Conservation (phyloP, 306 rosid species). For the Pterocarpus macrocarpus region DNA sequence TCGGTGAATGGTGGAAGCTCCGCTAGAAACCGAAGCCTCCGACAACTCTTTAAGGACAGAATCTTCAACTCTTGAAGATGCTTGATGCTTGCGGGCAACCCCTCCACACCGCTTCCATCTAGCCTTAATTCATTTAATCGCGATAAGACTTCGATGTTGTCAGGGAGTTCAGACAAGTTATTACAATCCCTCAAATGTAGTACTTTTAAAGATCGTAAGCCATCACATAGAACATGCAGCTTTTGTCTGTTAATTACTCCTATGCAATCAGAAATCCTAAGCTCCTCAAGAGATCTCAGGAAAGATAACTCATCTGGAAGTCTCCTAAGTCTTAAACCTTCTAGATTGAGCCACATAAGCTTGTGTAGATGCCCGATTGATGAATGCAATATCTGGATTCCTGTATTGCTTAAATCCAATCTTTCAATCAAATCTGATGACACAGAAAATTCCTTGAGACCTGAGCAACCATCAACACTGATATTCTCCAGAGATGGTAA, state of each 20-base stretch:
- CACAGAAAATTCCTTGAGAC: background rate
- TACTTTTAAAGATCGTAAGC: background rate
- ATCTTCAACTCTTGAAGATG: background rate
- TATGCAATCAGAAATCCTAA: background rate
- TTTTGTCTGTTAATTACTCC: background rate
- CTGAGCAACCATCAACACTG: background rate
- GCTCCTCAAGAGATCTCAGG: background rate
- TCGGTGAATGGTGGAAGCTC: background rate
- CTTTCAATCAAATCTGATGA: background rate
- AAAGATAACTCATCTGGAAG: background rate
- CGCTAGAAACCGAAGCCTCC: background rate
- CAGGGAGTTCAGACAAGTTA: background rate
- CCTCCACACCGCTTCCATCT: background rate
- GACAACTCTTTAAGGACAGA: background rate
- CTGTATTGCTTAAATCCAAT: background rate
- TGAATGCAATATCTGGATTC: background rate
- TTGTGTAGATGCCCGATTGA: background rate
- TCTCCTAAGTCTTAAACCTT: background rate
- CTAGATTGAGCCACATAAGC: background rate
- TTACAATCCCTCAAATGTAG: background rate
- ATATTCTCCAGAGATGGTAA: background rate
- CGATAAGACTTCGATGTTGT: conserved; percentile 5
- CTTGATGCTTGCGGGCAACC: background rate
- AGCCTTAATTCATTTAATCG: background rate
- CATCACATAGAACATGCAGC: background rate